These are phyloP conservation scores for Xylaria palmicola DNA, from an alignment of 495 filamentous ascomycete species.

Conservation along the genomic window DNA sequence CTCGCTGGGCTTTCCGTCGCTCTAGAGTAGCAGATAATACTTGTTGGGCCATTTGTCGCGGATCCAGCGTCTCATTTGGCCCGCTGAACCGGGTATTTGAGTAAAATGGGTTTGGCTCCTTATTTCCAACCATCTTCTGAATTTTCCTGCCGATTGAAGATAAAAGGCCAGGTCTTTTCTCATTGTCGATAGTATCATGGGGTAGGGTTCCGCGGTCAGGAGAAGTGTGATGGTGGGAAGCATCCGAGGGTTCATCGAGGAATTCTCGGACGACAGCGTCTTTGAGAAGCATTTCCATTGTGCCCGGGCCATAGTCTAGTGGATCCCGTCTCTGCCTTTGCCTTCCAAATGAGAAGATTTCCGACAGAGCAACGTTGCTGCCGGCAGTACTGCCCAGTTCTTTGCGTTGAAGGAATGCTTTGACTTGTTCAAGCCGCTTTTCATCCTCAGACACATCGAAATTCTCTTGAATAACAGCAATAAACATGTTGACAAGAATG, in stretches of 20 bases:
- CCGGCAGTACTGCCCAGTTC: slow-evolving; percentile 64
- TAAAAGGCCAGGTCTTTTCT: slow-evolving; percentile 52
- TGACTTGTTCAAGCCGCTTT: slow-evolving; percentile 94
- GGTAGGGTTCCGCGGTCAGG: slow-evolving; percentile 37
- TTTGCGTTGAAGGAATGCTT: slow-evolving; percentile 87
- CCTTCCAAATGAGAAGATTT: slow-evolving; percentile 79
- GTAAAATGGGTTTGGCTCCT: slow-evolving; percentile 95
- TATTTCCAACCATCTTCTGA: slow-evolving; percentile 51
- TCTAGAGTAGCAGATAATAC: slow-evolving; percentile 79
- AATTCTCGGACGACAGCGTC: slow-evolving; percentile 94
- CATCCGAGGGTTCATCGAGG: slow-evolving; percentile 67
- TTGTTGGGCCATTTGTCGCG: slow-evolving; percentile 82
- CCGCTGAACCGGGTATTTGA: slow-evolving; percentile 72
- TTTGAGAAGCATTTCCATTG: slow-evolving; percentile 92
- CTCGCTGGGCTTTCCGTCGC: slow-evolving; percentile 82
- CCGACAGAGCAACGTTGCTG: slow-evolving; percentile 79
- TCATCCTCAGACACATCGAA: slow-evolving; percentile 99
- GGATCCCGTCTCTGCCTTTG: slow-evolving; percentile 70
- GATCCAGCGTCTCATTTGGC: slow-evolving; percentile 72
- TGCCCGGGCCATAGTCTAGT: slow-evolving; percentile 80
- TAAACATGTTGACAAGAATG: slow-evolving; percentile 99
- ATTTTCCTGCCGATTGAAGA: slow-evolving; percentile 59
- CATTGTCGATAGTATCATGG: slow-evolving; percentile 19
- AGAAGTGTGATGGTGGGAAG: slow-evolving; percentile 38
- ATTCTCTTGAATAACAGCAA: slow-evolving; percentile 99